These are phyloP conservation scores for Hortaea werneckii DNA, from an alignment of 2,329 filamentous ascomycete genomes.

Conservation along the genomic window DNA sequence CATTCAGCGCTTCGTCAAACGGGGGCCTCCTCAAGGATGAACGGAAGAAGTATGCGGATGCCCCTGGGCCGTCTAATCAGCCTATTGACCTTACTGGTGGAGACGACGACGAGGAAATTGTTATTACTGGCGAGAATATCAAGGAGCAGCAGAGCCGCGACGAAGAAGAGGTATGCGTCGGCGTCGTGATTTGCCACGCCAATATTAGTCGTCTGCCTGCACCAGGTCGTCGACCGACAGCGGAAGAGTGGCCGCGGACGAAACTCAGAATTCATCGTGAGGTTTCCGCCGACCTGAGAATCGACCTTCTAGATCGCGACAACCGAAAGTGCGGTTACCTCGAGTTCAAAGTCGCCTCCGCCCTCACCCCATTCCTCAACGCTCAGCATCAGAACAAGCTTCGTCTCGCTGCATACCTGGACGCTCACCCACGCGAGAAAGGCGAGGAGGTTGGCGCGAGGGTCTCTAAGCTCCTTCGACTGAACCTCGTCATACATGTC, in stretches of 20 bases:
- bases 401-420: constrained; percentile 62
- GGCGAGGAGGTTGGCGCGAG: constrained; percentile 56
- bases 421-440: constrained; percentile 51
- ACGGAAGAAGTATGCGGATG: constrained; percentile 34
- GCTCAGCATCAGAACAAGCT: constrained; percentile 40
- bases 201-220: constrained; percentile 15
- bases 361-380: constrained; percentile 65
- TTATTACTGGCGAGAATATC: constrained; percentile 4
- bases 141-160: constrained; percentile 1
- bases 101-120: constrained; percentile 21
- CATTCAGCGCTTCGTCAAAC: constrained; percentile 40
- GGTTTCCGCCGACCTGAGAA: constrained; percentile 42
- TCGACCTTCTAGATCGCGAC: constrained; percentile 64
- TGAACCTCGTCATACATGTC: constrained; percentile 72
- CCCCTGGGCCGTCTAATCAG: constrained; percentile 13
- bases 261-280: constrained; percentile 56
- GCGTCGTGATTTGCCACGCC: constrained; percentile 11
- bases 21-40: constrained; percentile 52
- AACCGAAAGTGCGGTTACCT: constrained; percentile 62
- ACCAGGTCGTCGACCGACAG: constrained; percentile 4
- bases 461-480: constrained; percentile 50
- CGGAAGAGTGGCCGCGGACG: constrained; percentile 55
- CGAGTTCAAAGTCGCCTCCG: constrained; percentile 55
- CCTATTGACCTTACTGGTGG: constrained; percentile 44
- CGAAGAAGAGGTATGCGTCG: constrained; percentile 20